Evolutionary conservation across 164 flowering plant species (phyloP).

Genomic region (Buxus sempervirens): DNA sequence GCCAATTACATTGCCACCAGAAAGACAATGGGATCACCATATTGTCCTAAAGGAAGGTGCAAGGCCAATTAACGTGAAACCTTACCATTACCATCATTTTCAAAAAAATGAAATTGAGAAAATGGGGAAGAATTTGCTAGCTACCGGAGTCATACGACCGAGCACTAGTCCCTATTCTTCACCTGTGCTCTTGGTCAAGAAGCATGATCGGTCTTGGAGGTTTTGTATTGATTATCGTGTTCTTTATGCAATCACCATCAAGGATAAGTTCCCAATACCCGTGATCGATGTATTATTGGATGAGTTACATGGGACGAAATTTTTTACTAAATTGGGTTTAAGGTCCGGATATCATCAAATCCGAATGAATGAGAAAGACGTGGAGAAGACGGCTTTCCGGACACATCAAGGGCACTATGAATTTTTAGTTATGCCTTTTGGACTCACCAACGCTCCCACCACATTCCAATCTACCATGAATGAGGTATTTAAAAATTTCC

Average conservation of each 20-base stretch:
- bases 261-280: slow-evolving; percentile 10
- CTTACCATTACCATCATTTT: neutral
- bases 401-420: too few relatives aligned
- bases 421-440: too few relatives aligned
- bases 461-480: too few relatives aligned
- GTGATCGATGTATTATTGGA: slow-evolving; percentile 16
- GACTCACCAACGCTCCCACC: too few relatives aligned
- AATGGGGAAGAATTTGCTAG: neutral
- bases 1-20: neutral
- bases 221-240: slow-evolving; percentile 13
- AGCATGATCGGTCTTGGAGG: neutral
- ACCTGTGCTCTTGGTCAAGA: too few relatives aligned
- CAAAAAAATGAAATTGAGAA: too few relatives aligned
- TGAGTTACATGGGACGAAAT: slow-evolving; percentile 5
- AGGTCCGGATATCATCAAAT: too few relatives aligned
- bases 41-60: neutral
- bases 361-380: neutral
- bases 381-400: slow-evolving; percentile 10
- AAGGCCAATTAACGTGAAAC: neutral
- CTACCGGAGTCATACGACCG: neutral
- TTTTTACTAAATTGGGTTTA: slow-evolving; percentile 3
- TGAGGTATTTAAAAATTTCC: neutral
- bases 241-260: slow-evolving; percentile 11
- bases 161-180: slow-evolving; percentile 2
- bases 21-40: neutral